Evolutionary conservation across 257 asterid genomes (phyloP).

Genomic region (Ilex aquifolium): DNA sequence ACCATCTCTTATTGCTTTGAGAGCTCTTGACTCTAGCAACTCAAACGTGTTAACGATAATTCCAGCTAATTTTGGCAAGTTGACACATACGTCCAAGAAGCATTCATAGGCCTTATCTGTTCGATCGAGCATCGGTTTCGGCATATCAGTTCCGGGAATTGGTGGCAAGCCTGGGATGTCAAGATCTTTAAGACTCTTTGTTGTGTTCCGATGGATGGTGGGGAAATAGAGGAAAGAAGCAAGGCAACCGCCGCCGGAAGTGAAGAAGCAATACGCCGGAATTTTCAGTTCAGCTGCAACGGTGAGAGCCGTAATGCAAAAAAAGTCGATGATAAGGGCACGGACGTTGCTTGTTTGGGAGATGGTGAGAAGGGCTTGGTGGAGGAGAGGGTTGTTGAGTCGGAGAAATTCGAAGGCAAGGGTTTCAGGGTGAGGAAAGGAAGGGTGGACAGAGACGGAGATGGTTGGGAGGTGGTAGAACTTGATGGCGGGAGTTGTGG

Average conservation of each 20-base stretch:
- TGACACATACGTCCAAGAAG: background rate
- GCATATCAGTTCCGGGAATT: constrained; percentile 37
- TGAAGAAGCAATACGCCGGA: constrained; percentile 43
- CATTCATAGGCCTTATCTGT: background rate
- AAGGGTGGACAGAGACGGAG: constrained; percentile 19
- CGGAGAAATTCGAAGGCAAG: constrained; percentile 29
- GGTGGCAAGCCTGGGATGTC: constrained; percentile 41
- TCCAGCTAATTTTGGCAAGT: background rate
- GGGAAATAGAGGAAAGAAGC: constrained; percentile 31
- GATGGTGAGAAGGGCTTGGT: constrained; percentile 33
- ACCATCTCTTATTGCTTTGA: background rate
- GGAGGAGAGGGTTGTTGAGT: constrained; percentile 38
- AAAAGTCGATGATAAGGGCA: constrained; percentile 57
- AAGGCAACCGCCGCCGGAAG: constrained; percentile 36
- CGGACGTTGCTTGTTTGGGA: constrained; percentile 16
- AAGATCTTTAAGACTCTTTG: constrained; percentile 36
- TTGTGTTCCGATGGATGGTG: constrained; percentile 13
- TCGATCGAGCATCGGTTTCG: background rate
- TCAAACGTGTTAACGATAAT: constrained; percentile 1
- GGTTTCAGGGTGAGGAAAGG: constrained; percentile 40
- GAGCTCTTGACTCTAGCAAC: background rate
- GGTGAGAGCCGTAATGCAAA: constrained; percentile 30
- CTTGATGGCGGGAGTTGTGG: constrained; percentile 47
- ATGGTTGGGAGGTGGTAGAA: constrained; percentile 51
- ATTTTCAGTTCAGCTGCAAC: constrained; percentile 25